Conservation (phyloP, 2,329 filamentous ascomycete species). For the Aspergillus phoenicis region DNA sequence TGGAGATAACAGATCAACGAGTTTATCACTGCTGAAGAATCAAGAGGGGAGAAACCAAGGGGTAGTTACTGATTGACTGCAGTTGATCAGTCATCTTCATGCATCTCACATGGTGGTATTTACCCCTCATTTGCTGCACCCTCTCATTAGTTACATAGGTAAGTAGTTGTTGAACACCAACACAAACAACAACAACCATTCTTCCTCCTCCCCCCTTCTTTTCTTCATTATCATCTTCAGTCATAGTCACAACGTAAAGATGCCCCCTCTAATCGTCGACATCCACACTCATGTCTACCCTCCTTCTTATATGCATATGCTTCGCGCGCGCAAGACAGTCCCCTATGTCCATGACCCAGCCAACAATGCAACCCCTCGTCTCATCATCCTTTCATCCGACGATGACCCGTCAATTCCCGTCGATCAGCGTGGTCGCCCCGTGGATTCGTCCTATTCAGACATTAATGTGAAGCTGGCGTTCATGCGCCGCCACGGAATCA, state of each 20-base stretch:
- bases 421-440: slow-evolving; percentile 69
- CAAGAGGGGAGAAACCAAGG: background rate
- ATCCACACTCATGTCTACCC: slow-evolving; percentile 67
- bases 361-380: slow-evolving; percentile 38
- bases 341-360: slow-evolving; percentile 49
- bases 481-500: slow-evolving; percentile 82
- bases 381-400: slow-evolving; percentile 52
- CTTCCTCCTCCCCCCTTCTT: background rate
- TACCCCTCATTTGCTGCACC: slow-evolving; percentile 1
- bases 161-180: background rate
- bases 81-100: slow-evolving; percentile 1
- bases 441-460: slow-evolving; percentile 81
- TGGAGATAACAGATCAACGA: background rate
- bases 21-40: background rate
- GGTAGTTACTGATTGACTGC: background rate
- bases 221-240: slow-evolving; percentile 11
- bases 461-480: slow-evolving; percentile 79
- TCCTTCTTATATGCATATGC: slow-evolving; percentile 60
- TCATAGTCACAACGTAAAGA: slow-evolving; percentile 18
- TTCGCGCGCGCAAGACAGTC: slow-evolving; percentile 54
- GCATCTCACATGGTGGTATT: background rate
- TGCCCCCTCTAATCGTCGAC: slow-evolving; percentile 54
- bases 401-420: slow-evolving; percentile 44
- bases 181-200: background rate
- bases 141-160: background rate